These are phyloP conservation scores for Penicillium digitatum DNA, from an alignment of 2,329 filamentous ascomycete species.

Conservation along the genomic window DNA sequence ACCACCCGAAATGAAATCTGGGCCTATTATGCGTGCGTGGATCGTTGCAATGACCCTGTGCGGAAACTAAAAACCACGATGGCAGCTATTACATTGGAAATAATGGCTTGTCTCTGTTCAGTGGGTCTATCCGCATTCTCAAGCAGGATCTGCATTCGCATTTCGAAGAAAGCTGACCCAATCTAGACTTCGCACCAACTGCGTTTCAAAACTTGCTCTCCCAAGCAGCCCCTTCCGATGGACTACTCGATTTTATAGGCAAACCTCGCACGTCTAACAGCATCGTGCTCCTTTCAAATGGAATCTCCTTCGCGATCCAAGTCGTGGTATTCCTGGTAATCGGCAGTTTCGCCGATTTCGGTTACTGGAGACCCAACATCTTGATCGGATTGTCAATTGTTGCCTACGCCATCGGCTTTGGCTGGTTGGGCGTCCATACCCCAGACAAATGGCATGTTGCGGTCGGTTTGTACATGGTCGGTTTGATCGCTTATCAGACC, in stretches of 20 bases:
- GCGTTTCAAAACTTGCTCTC: constrained; percentile 62
- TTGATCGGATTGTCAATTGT: constrained; percentile 58
- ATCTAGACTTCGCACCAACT: constrained; percentile 56
- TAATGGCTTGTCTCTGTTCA: constrained; percentile 61
- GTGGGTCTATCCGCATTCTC: constrained; percentile 20
- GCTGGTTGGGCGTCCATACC: constrained; percentile 62
- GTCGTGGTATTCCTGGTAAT: constrained; percentile 50
- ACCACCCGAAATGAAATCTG: constrained; percentile 55
- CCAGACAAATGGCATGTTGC: constrained; percentile 58
- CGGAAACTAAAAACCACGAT: constrained; percentile 21
- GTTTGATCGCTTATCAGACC: constrained; percentile 63
- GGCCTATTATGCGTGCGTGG: constrained; percentile 51
- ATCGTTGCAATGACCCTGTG: constrained; percentile 1
- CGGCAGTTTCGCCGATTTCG: constrained; percentile 58
- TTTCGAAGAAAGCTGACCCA: neutral
- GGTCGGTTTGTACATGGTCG: constrained; percentile 62
- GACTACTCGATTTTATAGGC: constrained; percentile 55
- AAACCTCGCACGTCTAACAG: constrained; percentile 58
- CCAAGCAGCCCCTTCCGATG: constrained; percentile 55
- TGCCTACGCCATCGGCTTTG: constrained; percentile 62
- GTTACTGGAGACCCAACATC: constrained; percentile 60
- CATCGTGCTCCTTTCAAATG: constrained; percentile 63
- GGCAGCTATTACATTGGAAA: constrained; percentile 62
- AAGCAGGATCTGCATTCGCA: neutral
- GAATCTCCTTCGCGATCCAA: constrained; percentile 65